Evolutionary conservation across 1,139 yeast genomes (phyloP).

Genomic region (Candida buenavistaensis): DNA sequence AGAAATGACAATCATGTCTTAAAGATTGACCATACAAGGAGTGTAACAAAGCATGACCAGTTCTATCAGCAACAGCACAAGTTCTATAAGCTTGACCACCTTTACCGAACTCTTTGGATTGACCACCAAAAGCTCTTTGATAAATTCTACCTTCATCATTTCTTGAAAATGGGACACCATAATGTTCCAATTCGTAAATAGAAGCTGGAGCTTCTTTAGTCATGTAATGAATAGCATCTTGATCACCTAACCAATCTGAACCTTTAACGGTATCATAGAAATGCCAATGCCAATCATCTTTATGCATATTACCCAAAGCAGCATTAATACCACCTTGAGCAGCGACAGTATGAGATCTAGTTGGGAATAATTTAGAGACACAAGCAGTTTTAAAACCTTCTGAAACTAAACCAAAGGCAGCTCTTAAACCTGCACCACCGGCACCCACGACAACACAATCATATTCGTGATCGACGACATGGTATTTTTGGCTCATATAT

Average conservation of each 20-base stretch:
- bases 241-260: conserved; percentile 99
- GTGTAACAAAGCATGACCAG: conserved; percentile 96
- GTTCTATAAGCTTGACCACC: conserved; percentile 99
- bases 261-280: conserved; percentile 99
- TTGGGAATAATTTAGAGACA: conserved; percentile 94
- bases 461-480: conserved; percentile 93
- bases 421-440: conserved; percentile 99
- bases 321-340: conserved; percentile 99
- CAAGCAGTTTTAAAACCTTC: conserved; percentile 98
- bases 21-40: conserved; percentile 95
- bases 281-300: conserved; percentile 99
- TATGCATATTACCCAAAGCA: conserved; percentile 96
- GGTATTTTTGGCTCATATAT: conserved; percentile 74
- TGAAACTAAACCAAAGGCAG: conserved; percentile 95
- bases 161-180: conserved; percentile 97
- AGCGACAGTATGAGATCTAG: conserved; percentile 98
- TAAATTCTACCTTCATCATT: conserved; percentile 95
- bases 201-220: conserved; percentile 97
- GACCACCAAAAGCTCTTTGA: conserved; percentile 99
- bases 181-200: conserved; percentile 94
- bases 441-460: conserved; percentile 98
- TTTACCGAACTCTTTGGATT: conserved; percentile 90
- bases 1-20: conserved; percentile 95
- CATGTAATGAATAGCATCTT: conserved; percentile 99
- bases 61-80: conserved; percentile 99